Percentiles rank a stretch among this genome's conserved stretches.
phyloP scores from a whole-genome alignment of 2,329 filamentous ascomycete genomes.

The Botrytis aclada region DNA sequence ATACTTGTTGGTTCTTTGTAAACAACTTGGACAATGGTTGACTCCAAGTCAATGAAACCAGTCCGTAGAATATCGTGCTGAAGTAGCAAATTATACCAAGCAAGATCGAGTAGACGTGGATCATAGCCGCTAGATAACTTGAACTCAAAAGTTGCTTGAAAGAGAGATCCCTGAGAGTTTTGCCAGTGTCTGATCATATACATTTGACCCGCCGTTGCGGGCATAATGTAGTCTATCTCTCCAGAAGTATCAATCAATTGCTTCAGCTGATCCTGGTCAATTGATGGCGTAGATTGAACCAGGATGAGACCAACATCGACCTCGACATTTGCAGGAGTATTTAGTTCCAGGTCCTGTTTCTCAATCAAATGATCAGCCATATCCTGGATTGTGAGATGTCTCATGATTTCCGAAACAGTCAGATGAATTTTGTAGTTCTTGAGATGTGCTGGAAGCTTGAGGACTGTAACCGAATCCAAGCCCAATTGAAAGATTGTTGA shows the following conservation, averaged over 20 bases:
- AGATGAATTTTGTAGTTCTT: constrained; percentile 60
- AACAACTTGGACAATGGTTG: constrained; percentile 64
- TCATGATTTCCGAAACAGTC: constrained; percentile 68
- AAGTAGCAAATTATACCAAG: constrained; percentile 60
- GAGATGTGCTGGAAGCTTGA: constrained; percentile 74
- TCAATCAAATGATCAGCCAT: constrained; percentile 51
- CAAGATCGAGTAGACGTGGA: constrained; percentile 45
- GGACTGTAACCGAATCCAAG: constrained; percentile 87
- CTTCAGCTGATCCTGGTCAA: constrained; percentile 42
- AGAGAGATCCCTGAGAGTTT: constrained; percentile 61
- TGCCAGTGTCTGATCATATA: constrained; percentile 81
- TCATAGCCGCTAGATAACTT: constrained; percentile 42
- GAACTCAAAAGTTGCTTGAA: constrained; percentile 70
- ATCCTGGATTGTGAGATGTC: constrained; percentile 58
- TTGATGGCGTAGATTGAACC: constrained; percentile 36
- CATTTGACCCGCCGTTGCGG: constrained; percentile 71
- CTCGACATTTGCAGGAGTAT: constrained; percentile 39
- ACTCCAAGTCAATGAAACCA: constrained; percentile 46
- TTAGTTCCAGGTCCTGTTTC: constrained; percentile 11
- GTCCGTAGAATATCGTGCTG: constrained; percentile 67
- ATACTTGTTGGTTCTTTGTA: constrained; percentile 42
- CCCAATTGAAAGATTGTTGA: constrained; percentile 79
- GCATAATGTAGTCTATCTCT: constrained; percentile 53
- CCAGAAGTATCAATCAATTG: constrained; percentile 43
- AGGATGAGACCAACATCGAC: constrained; percentile 46